phyloP scores from a whole-genome alignment of 2,329 filamentous ascomycete genomes.

The Tolypocladium cylindrosporum region DNA sequence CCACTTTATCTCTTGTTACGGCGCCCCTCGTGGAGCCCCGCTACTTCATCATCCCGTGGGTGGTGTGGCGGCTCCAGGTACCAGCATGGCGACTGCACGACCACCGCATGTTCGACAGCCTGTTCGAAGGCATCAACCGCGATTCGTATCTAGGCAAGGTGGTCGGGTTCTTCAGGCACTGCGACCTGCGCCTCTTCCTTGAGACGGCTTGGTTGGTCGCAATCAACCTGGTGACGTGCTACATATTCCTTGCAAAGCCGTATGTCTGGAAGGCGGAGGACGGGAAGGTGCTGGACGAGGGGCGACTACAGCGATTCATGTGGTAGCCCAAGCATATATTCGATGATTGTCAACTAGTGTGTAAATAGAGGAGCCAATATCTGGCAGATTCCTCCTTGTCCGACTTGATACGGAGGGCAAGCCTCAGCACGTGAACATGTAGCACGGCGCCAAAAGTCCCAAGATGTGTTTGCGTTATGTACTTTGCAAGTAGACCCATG shows the following conservation, averaged over 20 bases:
- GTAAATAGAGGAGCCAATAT: too few relatives aligned
- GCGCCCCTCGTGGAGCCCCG: slow-evolving; percentile 90
- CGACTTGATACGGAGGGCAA: too few relatives aligned
- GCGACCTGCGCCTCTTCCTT: slow-evolving; percentile 38
- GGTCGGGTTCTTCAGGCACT: slow-evolving; percentile 5
- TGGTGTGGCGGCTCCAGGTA: slow-evolving; percentile 79
- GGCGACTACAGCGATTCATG: slow-evolving; percentile 66
- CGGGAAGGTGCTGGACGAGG: slow-evolving; percentile 41
- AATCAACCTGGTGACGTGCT: slow-evolving; percentile 58
- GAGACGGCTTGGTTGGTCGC: slow-evolving; percentile 62
- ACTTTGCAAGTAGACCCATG: background rate
- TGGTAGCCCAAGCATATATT: slow-evolving; percentile 41
- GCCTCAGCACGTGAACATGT: background rate
- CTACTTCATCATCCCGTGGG: slow-evolving; percentile 93
- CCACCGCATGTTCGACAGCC: slow-evolving; percentile 1
- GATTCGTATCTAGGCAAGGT: background rate
- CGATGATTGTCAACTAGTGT: background rate
- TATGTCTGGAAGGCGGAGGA: slow-evolving; percentile 55
- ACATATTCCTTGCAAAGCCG: slow-evolving; percentile 58
- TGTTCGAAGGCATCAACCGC: background rate
- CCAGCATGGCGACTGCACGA: slow-evolving; percentile 36
- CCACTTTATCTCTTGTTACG: slow-evolving; percentile 69
- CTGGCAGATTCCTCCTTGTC: too few relatives aligned
- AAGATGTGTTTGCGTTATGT: background rate
- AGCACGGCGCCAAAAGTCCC: background rate